Percentiles rank a stretch among this genome's conserved stretches.
phyloP scores from a whole-genome alignment of 305 asterid genomes.

The Fraxinus greggii region DNA sequence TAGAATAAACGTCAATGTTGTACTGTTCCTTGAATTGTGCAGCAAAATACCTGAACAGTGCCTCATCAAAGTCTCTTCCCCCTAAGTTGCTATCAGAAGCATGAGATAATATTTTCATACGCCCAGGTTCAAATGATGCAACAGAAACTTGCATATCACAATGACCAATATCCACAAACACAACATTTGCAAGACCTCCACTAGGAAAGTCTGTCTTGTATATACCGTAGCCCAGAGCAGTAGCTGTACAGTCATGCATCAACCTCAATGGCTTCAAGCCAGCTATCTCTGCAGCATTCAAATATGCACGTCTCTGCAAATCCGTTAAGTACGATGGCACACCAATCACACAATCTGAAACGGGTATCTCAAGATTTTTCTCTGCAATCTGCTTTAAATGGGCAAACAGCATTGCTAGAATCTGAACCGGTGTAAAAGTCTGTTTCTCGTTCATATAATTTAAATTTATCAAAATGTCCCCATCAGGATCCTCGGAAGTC shows the following conservation, averaged over 20 bases:
- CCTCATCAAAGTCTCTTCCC: constrained; percentile 93
- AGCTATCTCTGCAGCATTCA: constrained; percentile 87
- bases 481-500: constrained; percentile 73
- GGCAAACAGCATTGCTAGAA: constrained; percentile 78
- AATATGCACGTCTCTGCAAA: constrained; percentile 78
- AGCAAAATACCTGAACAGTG: constrained; percentile 74
- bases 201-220: constrained; percentile 69
- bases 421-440: constrained; percentile 70
- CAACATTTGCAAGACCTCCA: constrained; percentile 59
- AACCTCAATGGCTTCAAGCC: constrained; percentile 74
- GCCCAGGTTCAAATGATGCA: constrained; percentile 69
- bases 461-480: constrained; percentile 70
- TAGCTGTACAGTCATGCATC: constrained; percentile 96
- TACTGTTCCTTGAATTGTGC: constrained; percentile 62
- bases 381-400: constrained; percentile 76
- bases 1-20: constrained; percentile 72
- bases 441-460: constrained; percentile 60
- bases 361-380: constrained; percentile 59
- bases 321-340: constrained; percentile 84
- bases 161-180: constrained; percentile 90
- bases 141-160: constrained; percentile 91
- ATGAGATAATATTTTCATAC: constrained; percentile 79
- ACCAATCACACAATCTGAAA: constrained; percentile 76
- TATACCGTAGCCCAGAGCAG: constrained; percentile 86
- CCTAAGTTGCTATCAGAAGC: constrained; percentile 85